Base-by-base conservation (phyloP, 2,329 filamentous ascomycete species). In the Fusarium zealandicum region DNA sequence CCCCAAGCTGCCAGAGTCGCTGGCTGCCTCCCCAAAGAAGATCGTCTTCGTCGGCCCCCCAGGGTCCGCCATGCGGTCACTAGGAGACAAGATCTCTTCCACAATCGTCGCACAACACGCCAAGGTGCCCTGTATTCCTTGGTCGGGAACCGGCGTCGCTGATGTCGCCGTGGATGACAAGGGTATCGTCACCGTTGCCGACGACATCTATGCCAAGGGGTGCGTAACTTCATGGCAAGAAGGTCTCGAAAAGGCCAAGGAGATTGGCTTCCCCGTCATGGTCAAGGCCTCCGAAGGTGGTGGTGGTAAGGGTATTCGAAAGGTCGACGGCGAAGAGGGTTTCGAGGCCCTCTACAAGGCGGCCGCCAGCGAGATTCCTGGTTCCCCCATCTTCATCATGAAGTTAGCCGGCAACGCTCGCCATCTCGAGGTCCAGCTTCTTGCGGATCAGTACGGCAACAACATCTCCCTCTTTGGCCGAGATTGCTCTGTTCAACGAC, bases 311-410 rank as follows among this genome's bases (percentile, higher is more conserved):
- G 95, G 95, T 83, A 99, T 99, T 73, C 92, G 96, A 73, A 97
- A 98, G 80, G 95, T 95, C 65, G 82, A 91, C 58, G 82, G 82
- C 57, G 93, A 96, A 73, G 89, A 93, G 35, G 87, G 90, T 60
- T 99, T 99, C 69, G 83, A 89, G 72, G 81, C 83, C 66, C 82
- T 98, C 38, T 99, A 98, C 83, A 95, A 96, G 76, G 95, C 93
- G 38, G 95, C 96, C 17, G 93, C 95, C 5, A 96, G 89, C 75
- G 96, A 99, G 76, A 98, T 99, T 65, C 96, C 95, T 10, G 96
- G 96, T 40, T 99, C 95, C 25, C 95, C 96, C 66, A 99, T 99
- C 77, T 99, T 99, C 84, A 96, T 99, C 80, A 99, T 99, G 95
- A 97, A 99, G 86, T 82, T 99, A 61, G 95, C 95, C 42, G 95